Evolutionary conservation across 139 green algal species (phyloP).

Genomic region (Asterochloris erici): DNA sequence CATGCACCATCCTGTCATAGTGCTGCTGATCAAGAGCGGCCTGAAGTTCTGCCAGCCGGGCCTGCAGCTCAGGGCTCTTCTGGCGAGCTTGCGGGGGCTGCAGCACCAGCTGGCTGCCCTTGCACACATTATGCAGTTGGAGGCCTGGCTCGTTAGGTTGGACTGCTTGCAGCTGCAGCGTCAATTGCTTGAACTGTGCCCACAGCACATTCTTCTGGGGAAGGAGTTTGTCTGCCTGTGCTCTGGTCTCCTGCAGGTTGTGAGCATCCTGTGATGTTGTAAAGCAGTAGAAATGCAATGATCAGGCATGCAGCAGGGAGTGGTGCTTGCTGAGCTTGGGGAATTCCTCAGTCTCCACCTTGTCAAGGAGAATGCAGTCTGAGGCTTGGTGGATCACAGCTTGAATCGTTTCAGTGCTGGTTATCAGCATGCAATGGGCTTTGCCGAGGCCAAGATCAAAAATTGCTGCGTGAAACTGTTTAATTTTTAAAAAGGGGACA

Average conservation of each 20-base stretch:
- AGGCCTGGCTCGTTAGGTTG: background rate
- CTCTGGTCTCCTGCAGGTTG: background rate
- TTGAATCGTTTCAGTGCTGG: background rate
- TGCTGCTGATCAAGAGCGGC: conserved; percentile 46
- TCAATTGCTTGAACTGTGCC: background rate
- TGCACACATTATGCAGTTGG: conserved; percentile 39
- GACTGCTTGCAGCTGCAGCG: background rate
- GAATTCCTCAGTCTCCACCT: background rate
- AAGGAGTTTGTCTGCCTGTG: background rate
- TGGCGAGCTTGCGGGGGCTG: conserved; percentile 25
- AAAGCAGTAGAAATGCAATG: background rate
- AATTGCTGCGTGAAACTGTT: background rate
- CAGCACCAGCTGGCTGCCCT: conserved; percentile 34
- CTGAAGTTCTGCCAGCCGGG: conserved; percentile 44
- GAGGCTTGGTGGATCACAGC: background rate
- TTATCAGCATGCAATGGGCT: background rate
- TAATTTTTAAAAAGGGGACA: background rate
- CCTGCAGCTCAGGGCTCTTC: conserved; percentile 41
- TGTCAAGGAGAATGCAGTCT: background rate
- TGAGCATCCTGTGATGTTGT: background rate
- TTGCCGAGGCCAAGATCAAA: background rate
- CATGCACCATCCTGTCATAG: conserved; percentile 43
- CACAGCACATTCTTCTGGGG: background rate
- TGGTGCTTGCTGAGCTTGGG: background rate
- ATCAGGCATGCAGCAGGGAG: background rate